Evolutionary conservation across 257 asterid species (phyloP), one percentile per base, ranked within the genome.

Genomic region (Catharanthus roseus): DNA sequence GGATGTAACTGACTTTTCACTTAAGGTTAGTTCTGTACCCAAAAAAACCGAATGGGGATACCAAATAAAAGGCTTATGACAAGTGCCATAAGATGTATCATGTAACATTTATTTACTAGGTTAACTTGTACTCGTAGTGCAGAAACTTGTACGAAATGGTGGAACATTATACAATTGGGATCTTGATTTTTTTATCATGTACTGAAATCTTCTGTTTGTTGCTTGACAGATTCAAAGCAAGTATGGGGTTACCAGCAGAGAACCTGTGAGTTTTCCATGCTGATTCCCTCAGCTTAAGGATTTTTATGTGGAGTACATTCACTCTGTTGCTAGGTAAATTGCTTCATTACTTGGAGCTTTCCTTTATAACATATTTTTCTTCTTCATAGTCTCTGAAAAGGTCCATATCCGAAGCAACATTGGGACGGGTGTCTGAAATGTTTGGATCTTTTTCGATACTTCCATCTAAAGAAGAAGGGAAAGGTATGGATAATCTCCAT

Each of bases 381-480:
- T 64, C 64, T 2, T 68, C 81, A 76, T 70, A 92, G 97, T 74
- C 81, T 70, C 70, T 85, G 50, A 92, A 82, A 82, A 89, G 96
- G 83, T 92, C 90, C 29, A 78, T 82, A 79, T 88, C 98, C 0
- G 98, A 92, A 81, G 72, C 93, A 58, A 86, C 96, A 24, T 72
- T 92, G 72, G 82, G 80, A 33, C 80, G 90, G 71, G 76, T 85
- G 86, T 85, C 95, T 5, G 92, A 76, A 56, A 49, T 88, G 55
- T 74, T 89, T 72, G 96, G 96, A 74, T 86, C 96, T 2, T 67
- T 89, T 78, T 74, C 95, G 24, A 67, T 78, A 47, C 86, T 79
- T 76, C 90, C 70, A 76, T 79, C 96, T n/a, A 82, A 67, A 77
- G 86, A 82, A 38, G 93, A 88, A 77, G 76, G 34, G 68, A 80